Conservation (phyloP, 75 land plant species). For the Isoetes taiwanensis region DNA sequence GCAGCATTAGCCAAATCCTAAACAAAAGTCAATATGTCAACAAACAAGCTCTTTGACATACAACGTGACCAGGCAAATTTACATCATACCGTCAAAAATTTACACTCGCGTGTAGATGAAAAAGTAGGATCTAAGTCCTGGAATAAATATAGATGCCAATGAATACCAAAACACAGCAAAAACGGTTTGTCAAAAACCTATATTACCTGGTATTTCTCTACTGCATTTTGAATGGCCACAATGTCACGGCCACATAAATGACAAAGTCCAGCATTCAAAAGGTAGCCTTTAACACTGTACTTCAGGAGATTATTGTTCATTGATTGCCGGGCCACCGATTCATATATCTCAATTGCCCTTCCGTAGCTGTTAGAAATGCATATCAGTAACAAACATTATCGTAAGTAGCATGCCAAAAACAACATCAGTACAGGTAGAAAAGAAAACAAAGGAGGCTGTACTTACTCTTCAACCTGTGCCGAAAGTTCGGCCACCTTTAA, state of each 20-base stretch:
- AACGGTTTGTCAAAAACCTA: background rate
- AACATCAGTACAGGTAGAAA: background rate
- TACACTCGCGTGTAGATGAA: slow-evolving; percentile 73
- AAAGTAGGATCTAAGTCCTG: slow-evolving; percentile 95
- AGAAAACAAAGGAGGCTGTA: background rate
- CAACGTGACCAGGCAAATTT: background rate
- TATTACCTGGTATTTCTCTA: slow-evolving; percentile 75
- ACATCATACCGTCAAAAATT: slow-evolving; percentile 50
- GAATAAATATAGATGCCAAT: slow-evolving; percentile 5
- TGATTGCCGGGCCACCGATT: slow-evolving; percentile 59
- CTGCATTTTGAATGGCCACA: slow-evolving; percentile 65
- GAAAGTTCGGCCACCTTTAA: slow-evolving; percentile 89
- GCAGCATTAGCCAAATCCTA: slow-evolving; percentile 70
- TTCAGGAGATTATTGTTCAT: slow-evolving; percentile 68
- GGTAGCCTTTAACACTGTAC: slow-evolving; percentile 85
- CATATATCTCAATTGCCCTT: slow-evolving; percentile 74
- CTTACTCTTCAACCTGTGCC: slow-evolving; percentile 83
- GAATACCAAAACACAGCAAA: background rate
- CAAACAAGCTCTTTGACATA: background rate
- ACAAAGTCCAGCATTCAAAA: slow-evolving; percentile 88
- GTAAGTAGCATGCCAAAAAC: background rate
- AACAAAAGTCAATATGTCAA: background rate
- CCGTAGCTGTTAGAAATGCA: slow-evolving; percentile 42
- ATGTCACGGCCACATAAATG: slow-evolving; percentile 66
- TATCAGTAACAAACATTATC: background rate